A percentile compares a stretch with the other conserved stretches of the same genome.
These are phyloP conservation scores for Pythium rhizo-oryzae DNA, from an alignment of 352 stramenopile genomes.

Conservation along the genomic window DNA sequence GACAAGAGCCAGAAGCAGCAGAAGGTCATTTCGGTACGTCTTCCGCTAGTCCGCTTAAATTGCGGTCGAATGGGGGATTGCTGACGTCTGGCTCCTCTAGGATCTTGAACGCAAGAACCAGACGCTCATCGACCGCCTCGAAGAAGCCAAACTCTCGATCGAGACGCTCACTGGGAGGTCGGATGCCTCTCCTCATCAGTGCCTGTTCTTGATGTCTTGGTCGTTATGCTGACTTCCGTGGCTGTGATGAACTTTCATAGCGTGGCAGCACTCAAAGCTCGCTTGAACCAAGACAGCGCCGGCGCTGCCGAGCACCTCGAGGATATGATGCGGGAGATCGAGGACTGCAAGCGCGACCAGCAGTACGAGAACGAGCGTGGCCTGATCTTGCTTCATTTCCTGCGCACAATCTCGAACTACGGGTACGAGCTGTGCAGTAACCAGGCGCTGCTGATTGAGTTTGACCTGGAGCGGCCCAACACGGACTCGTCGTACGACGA, in stretches of 20 bases:
- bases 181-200: neutral
- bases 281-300: slow-evolving; percentile 71
- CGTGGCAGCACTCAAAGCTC: slow-evolving; percentile 69
- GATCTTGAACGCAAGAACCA: slow-evolving; percentile 76
- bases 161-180: slow-evolving; percentile 71
- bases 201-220: neutral
- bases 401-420: slow-evolving; percentile 57
- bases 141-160: slow-evolving; percentile 72
- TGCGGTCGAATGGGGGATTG: too few relatives aligned
- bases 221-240: neutral
- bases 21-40: slow-evolving; percentile 62
- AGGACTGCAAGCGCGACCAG: slow-evolving; percentile 67
- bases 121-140: slow-evolving; percentile 53
- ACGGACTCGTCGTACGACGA: slow-evolving; percentile 31
- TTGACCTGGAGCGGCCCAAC: slow-evolving; percentile 45
- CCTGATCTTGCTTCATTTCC: slow-evolving; percentile 52
- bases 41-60: neutral
- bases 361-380: slow-evolving; percentile 61
- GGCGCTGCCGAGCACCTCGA: slow-evolving; percentile 67
- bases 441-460: slow-evolving; percentile 44
- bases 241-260: slow-evolving; percentile 23
- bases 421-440: slow-evolving; percentile 59
- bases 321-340: slow-evolving; percentile 63
- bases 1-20: slow-evolving; percentile 61
- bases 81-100: slow-evolving; percentile 22